Percentiles rank a stretch among this genome's conserved stretches.
phyloP scores from a whole-genome alignment of 1,284 basidiomycete genomes.

The Bjerkandera adusta region DNA sequence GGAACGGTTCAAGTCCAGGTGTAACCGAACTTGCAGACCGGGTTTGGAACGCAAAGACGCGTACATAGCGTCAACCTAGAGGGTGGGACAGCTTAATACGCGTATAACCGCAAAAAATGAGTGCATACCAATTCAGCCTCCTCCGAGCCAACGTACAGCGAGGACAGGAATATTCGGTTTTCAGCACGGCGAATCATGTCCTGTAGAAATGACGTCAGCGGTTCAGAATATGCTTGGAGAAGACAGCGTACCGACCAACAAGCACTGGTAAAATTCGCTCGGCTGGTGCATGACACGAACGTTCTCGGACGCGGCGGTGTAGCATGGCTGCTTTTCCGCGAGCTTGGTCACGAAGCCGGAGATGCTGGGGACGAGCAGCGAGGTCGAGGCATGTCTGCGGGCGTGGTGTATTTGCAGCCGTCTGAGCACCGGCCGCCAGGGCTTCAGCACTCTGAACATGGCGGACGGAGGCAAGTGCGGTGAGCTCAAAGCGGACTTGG shows the following conservation, averaged over 20 bases:
- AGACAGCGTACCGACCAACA: slow-evolving; percentile 33
- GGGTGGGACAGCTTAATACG: too few relatives aligned
- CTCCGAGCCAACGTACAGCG: slow-evolving; percentile 41
- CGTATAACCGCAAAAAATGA: slow-evolving; percentile 6
- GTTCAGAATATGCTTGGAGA: background rate
- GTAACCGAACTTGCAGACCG: slow-evolving; percentile 67
- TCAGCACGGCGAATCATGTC: slow-evolving; percentile 73
- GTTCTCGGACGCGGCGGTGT: slow-evolving; percentile 31
- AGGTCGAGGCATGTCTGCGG: slow-evolving; percentile 19
- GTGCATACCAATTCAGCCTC: slow-evolving; percentile 33
- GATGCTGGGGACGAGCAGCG: slow-evolving; percentile 25
- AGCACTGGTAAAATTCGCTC: slow-evolving; percentile 33
- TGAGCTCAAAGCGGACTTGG: background rate
- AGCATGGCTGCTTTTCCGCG: slow-evolving; percentile 37
- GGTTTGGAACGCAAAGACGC: slow-evolving; percentile 59
- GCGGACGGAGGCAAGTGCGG: background rate
- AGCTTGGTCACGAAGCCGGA: slow-evolving; percentile 27
- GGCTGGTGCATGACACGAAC: slow-evolving; percentile 39
- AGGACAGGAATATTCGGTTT: slow-evolving; percentile 82
- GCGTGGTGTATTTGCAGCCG: slow-evolving; percentile 7
- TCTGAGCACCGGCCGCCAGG: background rate
- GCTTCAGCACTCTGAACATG: slow-evolving; percentile 3
- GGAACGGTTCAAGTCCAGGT: slow-evolving; percentile 89
- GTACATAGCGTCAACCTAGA: slow-evolving; percentile 67
- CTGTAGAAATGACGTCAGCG: too few relatives aligned